These are phyloP conservation scores for Pichia sp. DNA, from an alignment of 1,139 yeast species.

Conservation along the genomic window DNA sequence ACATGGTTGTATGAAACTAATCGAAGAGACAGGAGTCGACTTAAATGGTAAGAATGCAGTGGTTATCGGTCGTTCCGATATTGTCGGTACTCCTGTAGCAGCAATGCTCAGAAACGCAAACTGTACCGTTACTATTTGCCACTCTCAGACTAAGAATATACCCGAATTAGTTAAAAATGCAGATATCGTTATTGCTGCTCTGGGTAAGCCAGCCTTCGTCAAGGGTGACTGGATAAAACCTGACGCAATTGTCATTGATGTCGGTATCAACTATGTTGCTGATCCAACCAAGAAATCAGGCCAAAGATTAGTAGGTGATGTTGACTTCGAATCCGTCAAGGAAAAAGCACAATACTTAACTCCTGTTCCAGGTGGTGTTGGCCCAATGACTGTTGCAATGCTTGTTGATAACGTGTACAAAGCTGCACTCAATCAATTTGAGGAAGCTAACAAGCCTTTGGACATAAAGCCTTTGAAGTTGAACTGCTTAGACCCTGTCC, in stretches of 20 bases:
- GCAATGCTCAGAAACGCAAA: constrained; percentile 71
- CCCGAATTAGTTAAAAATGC: constrained; percentile 62
- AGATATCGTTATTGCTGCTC: constrained; percentile 88
- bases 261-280: constrained; percentile 86
- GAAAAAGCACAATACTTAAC: constrained; percentile 73
- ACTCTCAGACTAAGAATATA: constrained; percentile 67
- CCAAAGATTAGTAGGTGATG: constrained; percentile 87
- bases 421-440: constrained; percentile 64
- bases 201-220: constrained; percentile 79
- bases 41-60: constrained; percentile 83
- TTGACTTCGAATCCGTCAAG: constrained; percentile 67
- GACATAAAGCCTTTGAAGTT: constrained; percentile 29
- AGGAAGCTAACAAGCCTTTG: constrained; percentile 40
- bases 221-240: constrained; percentile 85
- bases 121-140: constrained; percentile 85
- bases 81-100: constrained; percentile 93
- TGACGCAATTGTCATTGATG: constrained; percentile 88
- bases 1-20: constrained; percentile 80
- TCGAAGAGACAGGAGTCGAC: constrained; percentile 56
- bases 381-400: constrained; percentile 99
- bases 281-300: constrained; percentile 80
- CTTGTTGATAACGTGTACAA: constrained; percentile 78
- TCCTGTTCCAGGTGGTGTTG: constrained; percentile 99
- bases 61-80: constrained; percentile 92
- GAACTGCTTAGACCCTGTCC: constrained; percentile 47